Evolutionary conservation across 2,329 filamentous ascomycete genomes (phyloP).

Genomic region (Neonectria punicea): DNA sequence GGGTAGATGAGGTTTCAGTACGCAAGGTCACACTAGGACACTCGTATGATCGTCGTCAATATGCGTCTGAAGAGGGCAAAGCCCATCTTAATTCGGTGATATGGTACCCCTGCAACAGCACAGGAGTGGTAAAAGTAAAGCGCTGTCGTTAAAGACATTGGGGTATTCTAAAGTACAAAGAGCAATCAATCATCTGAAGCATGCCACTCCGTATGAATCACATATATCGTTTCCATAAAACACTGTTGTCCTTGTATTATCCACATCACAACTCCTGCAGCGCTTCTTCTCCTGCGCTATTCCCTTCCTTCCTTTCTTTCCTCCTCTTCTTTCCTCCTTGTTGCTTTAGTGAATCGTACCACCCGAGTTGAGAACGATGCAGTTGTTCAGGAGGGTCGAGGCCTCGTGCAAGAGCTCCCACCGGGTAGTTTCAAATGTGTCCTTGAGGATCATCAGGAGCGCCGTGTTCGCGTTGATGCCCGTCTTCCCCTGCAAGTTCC

Average conservation of each 20-base stretch:
- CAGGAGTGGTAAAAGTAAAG: slow-evolving; percentile 17
- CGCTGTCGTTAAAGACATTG: slow-evolving; percentile 35
- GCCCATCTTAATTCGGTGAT: slow-evolving; percentile 13
- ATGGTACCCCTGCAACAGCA: slow-evolving; percentile 14
- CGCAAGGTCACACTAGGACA: background rate
- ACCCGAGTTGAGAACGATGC: slow-evolving; percentile 64
- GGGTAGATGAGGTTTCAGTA: no score
- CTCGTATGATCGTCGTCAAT: background rate
- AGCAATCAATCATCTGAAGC: slow-evolving; percentile 28
- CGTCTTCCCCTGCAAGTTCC: slow-evolving; percentile 77
- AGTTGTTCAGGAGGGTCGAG: slow-evolving; percentile 81
- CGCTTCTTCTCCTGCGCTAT: background rate
- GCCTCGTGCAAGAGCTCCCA: slow-evolving; percentile 96
- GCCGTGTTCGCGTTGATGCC: slow-evolving; percentile 87
- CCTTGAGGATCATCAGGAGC: slow-evolving; percentile 81
- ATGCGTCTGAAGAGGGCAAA: slow-evolving; percentile 13
- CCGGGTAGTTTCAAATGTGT: slow-evolving; percentile 82
- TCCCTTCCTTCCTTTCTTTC: background rate
- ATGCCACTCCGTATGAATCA: slow-evolving; percentile 31
- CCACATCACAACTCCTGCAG: slow-evolving; percentile 11
- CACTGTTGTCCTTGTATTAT: slow-evolving; percentile 15
- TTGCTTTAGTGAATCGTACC: slow-evolving; percentile 40
- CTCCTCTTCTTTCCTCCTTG: background rate
- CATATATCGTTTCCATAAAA: slow-evolving; percentile 22
- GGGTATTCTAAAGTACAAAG: slow-evolving; percentile 45